Evolutionary conservation across 192 early-diverging fungal genomes (phyloP).

Genomic region (Geranomyces variabilis): DNA sequence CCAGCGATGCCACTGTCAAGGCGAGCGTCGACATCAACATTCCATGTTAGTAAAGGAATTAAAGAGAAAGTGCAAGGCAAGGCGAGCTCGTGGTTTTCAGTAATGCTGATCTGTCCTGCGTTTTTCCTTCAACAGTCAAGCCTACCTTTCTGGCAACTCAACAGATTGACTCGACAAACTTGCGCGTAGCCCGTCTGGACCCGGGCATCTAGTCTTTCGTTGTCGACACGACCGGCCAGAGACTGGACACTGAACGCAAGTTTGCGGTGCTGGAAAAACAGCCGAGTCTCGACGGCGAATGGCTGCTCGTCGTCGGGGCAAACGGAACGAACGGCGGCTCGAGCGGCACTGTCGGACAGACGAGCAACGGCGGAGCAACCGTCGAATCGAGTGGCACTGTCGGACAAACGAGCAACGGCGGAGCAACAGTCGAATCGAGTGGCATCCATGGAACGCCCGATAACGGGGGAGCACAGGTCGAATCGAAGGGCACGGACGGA

Average conservation of each 20-base stretch:
- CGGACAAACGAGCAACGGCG: too few relatives aligned
- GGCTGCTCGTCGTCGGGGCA: conserved; percentile 2
- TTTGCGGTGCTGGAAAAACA: conserved; percentile 1
- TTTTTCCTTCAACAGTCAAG: conserved; percentile 1
- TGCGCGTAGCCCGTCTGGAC: conserved; percentile 3
- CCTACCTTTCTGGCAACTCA: not conserved
- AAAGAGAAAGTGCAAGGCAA: too few relatives aligned
- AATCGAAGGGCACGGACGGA: too few relatives aligned
- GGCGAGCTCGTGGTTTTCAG: too few relatives aligned
- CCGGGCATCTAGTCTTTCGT: not conserved
- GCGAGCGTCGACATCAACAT: conserved; percentile 3
- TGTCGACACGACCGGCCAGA: conserved; percentile 1
- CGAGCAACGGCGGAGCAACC: too few relatives aligned
- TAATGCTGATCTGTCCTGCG: too few relatives aligned
- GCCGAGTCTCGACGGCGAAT: conserved; percentile 1
- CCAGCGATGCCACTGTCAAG: conserved; percentile 6
- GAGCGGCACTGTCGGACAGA: too few relatives aligned
- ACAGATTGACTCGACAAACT: not conserved
- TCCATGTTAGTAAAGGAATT: not conserved
- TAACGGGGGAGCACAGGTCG: too few relatives aligned
- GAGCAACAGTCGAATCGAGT: too few relatives aligned
- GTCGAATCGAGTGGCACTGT: too few relatives aligned
- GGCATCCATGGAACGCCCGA: too few relatives aligned
- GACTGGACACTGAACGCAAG: conserved; percentile 1
- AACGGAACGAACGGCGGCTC: not conserved